Base-by-base conservation (phyloP, 805 yeast species). In the Candida stauntonica region DNA sequence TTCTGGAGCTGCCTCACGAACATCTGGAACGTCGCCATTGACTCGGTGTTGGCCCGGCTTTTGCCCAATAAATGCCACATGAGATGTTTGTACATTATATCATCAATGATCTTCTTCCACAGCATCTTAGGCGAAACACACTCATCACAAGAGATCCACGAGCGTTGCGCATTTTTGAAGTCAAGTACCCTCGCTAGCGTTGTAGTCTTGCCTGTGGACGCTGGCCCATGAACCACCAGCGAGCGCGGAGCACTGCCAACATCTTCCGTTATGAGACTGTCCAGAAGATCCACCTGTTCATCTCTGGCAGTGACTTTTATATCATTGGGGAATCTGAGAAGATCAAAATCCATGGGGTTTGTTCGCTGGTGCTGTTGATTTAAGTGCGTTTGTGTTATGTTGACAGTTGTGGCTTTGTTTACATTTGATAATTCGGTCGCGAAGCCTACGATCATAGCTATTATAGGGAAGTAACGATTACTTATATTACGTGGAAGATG, bases 91-190 rank as follows among this genome's bases (percentile, higher is more conserved):
- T n/a, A n/a, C n/a, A n/a, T n/a, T n/a, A n/a, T n/a, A n/a, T n/a
- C n/a, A n/a, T n/a, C n/a, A n/a, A n/a, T n/a, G n/a, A 49, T 35
- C 24, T 47, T 46, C 33, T 47, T 52, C 46, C 52, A 48, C n/a
- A 55, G 20, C 5, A 52, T 42, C 39, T 46, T 54, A 3, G 45
- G n/a, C 1, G 54, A 44, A 2, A 54, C 43, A 36, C 60, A 55
- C 26, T 55, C 55, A 29, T 54, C 58, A 29, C 57, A 51, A 7
- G 46, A 35, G 13, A 55, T 39, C 44, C 50, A 39, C 5, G 54
- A 33, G 35, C 37, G 23, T n/a, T 40, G 37, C 17, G 44, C 52
- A 2, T 29, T 16, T 3, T 41, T 17, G 12, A 35, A 8, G 3
- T 41, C 16, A 4, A 55, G 23, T 3, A 47, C 43, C 9, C 39